phyloP scores from a whole-genome alignment of 208 protist genomes.

The Leishmania mexicana region DNA sequence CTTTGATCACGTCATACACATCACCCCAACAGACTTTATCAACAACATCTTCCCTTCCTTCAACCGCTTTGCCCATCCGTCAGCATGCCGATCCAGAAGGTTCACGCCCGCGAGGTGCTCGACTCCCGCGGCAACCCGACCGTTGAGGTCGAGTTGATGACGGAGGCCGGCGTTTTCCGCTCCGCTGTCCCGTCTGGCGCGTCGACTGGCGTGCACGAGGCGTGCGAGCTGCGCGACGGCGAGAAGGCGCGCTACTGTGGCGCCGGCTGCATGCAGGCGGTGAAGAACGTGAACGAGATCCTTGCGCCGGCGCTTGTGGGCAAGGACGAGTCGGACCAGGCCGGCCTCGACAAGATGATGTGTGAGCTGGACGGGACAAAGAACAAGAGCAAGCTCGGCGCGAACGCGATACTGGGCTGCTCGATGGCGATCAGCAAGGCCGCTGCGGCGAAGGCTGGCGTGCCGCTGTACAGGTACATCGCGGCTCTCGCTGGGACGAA shows the following conservation, averaged over 20 bases:
- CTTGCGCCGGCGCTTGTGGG: constrained; percentile 94
- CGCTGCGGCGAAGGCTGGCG: constrained; percentile 81
- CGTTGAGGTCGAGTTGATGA: constrained; percentile 97
- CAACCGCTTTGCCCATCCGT: neutral
- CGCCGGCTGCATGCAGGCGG: constrained; percentile 96
- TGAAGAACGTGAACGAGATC: constrained; percentile 97
- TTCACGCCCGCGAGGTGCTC: constrained; percentile 88
- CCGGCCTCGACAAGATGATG: constrained; percentile 95
- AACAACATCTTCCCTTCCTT: neutral
- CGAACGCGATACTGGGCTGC: constrained; percentile 98
- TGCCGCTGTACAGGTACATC: constrained; percentile 98
- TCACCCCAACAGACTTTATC: neutral
- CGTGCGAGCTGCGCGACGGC: constrained; percentile 97
- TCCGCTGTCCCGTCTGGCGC: constrained; percentile 98
- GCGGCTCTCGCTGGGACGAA: constrained; percentile 91
- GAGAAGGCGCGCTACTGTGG: constrained; percentile 95
- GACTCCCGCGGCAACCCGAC: constrained; percentile 93
- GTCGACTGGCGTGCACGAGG: constrained; percentile 99
- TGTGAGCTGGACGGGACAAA: constrained; percentile 96
- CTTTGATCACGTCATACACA: neutral
- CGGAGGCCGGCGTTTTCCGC: constrained; percentile 94
- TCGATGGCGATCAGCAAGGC: constrained; percentile 98
- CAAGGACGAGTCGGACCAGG: constrained; percentile 92
- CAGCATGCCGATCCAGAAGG: constrained; percentile 83
- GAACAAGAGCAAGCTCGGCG: constrained; percentile 97